Conservation (phyloP, 1,284 basidiomycete genomes). For the Paramarasmius palmivorus region DNA sequence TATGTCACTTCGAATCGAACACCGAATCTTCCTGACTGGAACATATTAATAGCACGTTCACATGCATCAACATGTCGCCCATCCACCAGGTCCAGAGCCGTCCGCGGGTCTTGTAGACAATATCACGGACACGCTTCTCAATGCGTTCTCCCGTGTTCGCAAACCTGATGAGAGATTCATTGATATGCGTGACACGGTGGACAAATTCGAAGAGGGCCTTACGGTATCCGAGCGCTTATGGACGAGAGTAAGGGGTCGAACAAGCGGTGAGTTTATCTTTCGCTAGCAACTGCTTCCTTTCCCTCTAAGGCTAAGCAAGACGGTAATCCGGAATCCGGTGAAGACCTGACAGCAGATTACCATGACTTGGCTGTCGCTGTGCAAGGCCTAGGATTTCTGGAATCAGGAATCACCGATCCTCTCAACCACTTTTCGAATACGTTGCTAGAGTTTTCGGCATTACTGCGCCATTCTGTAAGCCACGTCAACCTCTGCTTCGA, state of each 20-base stretch:
- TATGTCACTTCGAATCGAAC: slow-evolving; percentile 11
- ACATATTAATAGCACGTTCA: slow-evolving; percentile 72
- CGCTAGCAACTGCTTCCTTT: slow-evolving; percentile 26
- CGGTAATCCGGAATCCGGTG: slow-evolving; percentile 70
- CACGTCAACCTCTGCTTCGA: not conserved
- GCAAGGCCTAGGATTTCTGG: slow-evolving; percentile 95
- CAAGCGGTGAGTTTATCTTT: slow-evolving; percentile 74
- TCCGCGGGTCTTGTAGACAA: slow-evolving; percentile 88
- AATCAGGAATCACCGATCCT: slow-evolving; percentile 96
- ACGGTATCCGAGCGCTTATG: slow-evolving; percentile 80
- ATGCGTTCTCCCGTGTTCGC: slow-evolving; percentile 91
- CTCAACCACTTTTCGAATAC: slow-evolving; percentile 96
- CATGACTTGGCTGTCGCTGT: slow-evolving; percentile 94
- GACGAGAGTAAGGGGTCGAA: slow-evolving; percentile 71
- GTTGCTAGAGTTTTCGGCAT: slow-evolving; percentile 87
- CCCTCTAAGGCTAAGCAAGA: slow-evolving; percentile 78
- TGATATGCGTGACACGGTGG: slow-evolving; percentile 86
- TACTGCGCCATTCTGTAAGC: slow-evolving; percentile 79
- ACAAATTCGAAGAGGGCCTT: slow-evolving; percentile 94
- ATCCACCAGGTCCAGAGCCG: slow-evolving; percentile 82
- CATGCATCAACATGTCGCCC: slow-evolving; percentile 91
- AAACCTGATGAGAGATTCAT: slow-evolving; percentile 97
- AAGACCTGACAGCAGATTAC: slow-evolving; percentile 96
- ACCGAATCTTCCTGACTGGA: not conserved
- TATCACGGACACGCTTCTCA: slow-evolving; percentile 92